Evolutionary conservation across 148 eudicot species (phyloP).

Genomic region (Nepenthes gracilis): DNA sequence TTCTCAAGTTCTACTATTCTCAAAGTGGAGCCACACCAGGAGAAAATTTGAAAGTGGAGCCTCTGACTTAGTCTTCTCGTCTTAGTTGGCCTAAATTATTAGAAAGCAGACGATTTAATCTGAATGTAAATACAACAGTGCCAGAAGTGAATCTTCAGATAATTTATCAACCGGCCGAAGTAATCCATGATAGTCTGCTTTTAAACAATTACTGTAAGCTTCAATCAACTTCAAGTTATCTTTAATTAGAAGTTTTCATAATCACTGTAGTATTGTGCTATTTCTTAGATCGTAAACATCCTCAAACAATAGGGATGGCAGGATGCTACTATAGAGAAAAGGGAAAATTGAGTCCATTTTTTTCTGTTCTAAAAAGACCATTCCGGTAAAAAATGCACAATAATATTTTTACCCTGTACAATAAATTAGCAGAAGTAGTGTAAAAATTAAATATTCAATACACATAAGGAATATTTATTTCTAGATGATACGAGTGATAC

Average conservation of each 20-base stretch:
- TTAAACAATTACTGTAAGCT: no score
- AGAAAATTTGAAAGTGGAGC: background rate
- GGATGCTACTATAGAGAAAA: constrained; percentile 11
- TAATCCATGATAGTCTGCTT: constrained; percentile 6
- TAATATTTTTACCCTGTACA: no score
- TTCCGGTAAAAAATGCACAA: no score
- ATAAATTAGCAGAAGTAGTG: no score
- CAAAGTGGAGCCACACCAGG: constrained; percentile 8
- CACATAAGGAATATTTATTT: no score
- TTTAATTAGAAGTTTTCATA: no score
- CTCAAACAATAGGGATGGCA: constrained; percentile 8
- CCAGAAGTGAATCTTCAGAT: constrained; percentile 11
- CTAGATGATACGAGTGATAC: no score
- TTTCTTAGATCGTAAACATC: constrained; percentile 20
- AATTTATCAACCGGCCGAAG: constrained; percentile 11
- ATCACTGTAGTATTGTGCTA: background rate
- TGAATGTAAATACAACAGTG: constrained; percentile 13
- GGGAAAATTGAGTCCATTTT: constrained; percentile 14
- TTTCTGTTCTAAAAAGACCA: no score
- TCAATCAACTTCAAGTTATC: no score
- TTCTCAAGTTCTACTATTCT: constrained; percentile 8
- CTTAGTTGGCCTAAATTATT: constrained; percentile 11
- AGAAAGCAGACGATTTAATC: constrained; percentile 12
- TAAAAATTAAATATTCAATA: no score
- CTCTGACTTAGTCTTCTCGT: no score